These are phyloP conservation scores for Macroventuria anomochaeta DNA, from an alignment of 2,329 filamentous ascomycete species.

Conservation along the genomic window DNA sequence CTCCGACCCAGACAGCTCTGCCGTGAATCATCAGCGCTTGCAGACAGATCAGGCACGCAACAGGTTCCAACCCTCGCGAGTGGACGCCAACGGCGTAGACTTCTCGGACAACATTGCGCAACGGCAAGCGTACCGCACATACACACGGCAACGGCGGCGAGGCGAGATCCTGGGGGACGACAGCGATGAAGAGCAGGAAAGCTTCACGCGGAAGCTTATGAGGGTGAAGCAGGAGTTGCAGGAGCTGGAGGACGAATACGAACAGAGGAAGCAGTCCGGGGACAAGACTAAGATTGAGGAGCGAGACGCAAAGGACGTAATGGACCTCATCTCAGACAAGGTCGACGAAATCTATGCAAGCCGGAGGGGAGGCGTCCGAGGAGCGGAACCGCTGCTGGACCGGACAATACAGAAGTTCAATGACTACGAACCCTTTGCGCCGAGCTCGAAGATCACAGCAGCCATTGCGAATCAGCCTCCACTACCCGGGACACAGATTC, in stretches of 20 bases:
- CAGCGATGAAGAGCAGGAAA: conserved; percentile 72
- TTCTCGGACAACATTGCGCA: conserved; percentile 90
- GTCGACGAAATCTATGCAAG: conserved; percentile 68
- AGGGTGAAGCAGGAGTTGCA: conserved; percentile 83
- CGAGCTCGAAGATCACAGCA: conserved; percentile 32
- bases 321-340: conserved; percentile 70
- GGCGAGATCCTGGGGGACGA: conserved; percentile 73
- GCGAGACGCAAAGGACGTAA: conserved; percentile 62
- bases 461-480: conserved; percentile 42
- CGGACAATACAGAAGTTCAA: conserved; percentile 46
- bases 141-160: conserved; percentile 68
- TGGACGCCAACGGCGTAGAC: conserved; percentile 80
- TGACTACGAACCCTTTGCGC: conserved; percentile 38
- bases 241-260: conserved; percentile 64
- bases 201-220: conserved; percentile 77
- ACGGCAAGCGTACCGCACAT: conserved; percentile 77
- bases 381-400: conserved; percentile 46
- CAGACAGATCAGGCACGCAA: conserved; percentile 80
- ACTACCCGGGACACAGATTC: conserved; percentile 42
- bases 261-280: conserved; percentile 56
- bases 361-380: conserved; percentile 44
- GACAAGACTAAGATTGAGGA: conserved; percentile 49
- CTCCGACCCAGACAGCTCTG: conserved; percentile 42
- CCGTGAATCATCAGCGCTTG: conserved; percentile 77
- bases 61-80: conserved; percentile 75